A percentile compares a stretch with the other conserved stretches of the same genome.
Conservation (phyloP, 768 basidiomycete genomes). For the Lactifluus pinguis region DNA sequence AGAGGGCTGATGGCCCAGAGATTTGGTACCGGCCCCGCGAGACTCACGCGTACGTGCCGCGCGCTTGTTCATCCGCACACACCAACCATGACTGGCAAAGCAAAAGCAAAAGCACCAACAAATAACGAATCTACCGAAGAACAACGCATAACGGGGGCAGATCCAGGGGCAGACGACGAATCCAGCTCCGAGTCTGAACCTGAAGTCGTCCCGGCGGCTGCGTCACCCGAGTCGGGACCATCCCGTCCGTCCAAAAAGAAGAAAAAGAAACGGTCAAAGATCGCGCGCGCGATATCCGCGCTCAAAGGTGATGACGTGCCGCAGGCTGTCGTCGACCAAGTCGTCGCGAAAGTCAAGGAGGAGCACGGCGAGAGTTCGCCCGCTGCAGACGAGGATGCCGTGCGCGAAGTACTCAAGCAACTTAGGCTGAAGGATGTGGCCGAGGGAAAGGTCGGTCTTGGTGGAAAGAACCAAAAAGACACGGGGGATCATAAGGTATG, state of each 20-base stretch:
- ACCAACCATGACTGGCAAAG: slow-evolving; percentile 4
- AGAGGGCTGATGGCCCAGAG: too few relatives aligned
- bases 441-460: slow-evolving; percentile 70
- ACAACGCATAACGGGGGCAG: not conserved
- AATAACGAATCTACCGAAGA: not conserved
- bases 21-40: too few relatives aligned
- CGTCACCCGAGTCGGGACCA: slow-evolving; percentile 22
- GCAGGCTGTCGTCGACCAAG: slow-evolving; percentile 56
- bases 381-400: slow-evolving; percentile 49
- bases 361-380: slow-evolving; percentile 24
- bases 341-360: slow-evolving; percentile 48
- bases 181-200: slow-evolving; percentile 3
- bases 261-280: slow-evolving; percentile 83
- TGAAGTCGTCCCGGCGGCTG: not conserved
- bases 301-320: slow-evolving; percentile 50
- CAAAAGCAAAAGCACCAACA: slow-evolving; percentile 4
- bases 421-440: slow-evolving; percentile 79
- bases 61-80: not conserved
- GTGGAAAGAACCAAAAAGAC: slow-evolving; percentile 69
- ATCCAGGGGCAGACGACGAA: slow-evolving; percentile 1
- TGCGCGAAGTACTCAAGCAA: slow-evolving; percentile 62
- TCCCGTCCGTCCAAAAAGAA: slow-evolving; percentile 59
- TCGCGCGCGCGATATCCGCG: slow-evolving; percentile 40
- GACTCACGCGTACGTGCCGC: not conserved
- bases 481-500: slow-evolving; percentile 87